A percentile compares a stretch with the other conserved stretches of the same genome.
phyloP scores from a whole-genome alignment of 2,329 filamentous ascomycete genomes.

The Aspergillus ustus region DNA sequence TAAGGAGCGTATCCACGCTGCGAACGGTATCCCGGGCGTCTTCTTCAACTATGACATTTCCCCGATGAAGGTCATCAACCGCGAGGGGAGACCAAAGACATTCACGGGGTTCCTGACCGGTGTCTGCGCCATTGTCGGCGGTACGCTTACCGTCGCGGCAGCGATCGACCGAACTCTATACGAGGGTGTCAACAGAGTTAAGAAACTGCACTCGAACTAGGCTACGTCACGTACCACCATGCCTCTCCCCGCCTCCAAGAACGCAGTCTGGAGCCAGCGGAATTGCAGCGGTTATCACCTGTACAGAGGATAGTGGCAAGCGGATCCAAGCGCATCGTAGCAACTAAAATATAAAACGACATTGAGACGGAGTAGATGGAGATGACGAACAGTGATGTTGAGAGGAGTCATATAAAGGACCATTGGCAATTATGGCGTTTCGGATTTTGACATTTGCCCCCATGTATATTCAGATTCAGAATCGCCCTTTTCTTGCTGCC shows the following conservation, averaged over 20 bases:
- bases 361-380: neutral
- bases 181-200: conserved; percentile 81
- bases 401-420: neutral
- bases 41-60: conserved; percentile 99
- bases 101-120: conserved; percentile 93
- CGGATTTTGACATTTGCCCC: neutral
- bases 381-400: neutral
- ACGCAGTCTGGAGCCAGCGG: conserved; percentile 3
- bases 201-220: conserved; percentile 76
- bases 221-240: neutral
- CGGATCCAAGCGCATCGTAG: neutral
- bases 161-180: conserved; percentile 90
- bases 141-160: conserved; percentile 92
- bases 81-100: conserved; percentile 84
- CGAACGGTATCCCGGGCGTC: conserved; percentile 91
- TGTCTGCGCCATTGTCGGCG: conserved; percentile 91
- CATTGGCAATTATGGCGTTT: neutral
- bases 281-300: neutral
- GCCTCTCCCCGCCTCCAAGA: neutral
- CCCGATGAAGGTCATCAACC: conserved; percentile 99
- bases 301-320: neutral
- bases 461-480: neutral
- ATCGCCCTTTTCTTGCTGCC: neutral
- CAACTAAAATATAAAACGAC: neutral
- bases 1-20: conserved; percentile 85